Base-by-base conservation (phyloP, 169 alveolate genomes). In the Perkinsus olseni region DNA sequence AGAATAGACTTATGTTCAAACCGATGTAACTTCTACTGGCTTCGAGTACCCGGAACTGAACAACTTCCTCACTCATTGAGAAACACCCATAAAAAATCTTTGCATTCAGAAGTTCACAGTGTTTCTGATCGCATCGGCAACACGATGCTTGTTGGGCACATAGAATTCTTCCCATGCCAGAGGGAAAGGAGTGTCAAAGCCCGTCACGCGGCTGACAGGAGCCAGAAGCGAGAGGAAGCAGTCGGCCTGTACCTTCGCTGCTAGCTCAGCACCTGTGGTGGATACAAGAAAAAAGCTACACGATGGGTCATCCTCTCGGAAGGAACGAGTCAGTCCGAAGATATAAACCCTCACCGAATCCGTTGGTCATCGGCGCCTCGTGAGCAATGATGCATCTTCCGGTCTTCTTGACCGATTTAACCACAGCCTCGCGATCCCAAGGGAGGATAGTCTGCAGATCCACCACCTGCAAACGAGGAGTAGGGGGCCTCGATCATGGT, bases 171-270 rank as follows among this genome's bases (percentile, higher is more conserved):
- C 99, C 94, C 95, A 98, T 0, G 97, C 98, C 48, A 97, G 97
- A 28, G 99, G 99, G 96, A 98, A 98, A 39, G 99, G 99, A 31
- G 99, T 98, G 96, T 98, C 99, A 95, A 97, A 98, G 36, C 99
- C 99, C 93, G 99, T 97, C 38, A 98, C 98, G 92, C 99, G 96
- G 94, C 94, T 95, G 74, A 98, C 96, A 39, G 99, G 99, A 6
- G 99, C 98, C 95, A 98, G 98, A n/a, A 98, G 95, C 92, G 97
- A 96, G 93, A 97, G 96, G 95, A 98, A 98, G 97, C 99, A 98
- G 92, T 97, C 96, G 92, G 97, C 99, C 93, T 97, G 97, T 38
- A 98, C 96, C 38, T 96, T 96, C 0, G 99, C 97, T 31, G 99
- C 98, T 8, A 98, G 95, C 95, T 98, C 99, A 17, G 99, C 98